Evolutionary conservation across 1,284 basidiomycete genomes (phyloP), one percentile per base, ranked within the genome.

Genomic region (Melampsora americana): DNA sequence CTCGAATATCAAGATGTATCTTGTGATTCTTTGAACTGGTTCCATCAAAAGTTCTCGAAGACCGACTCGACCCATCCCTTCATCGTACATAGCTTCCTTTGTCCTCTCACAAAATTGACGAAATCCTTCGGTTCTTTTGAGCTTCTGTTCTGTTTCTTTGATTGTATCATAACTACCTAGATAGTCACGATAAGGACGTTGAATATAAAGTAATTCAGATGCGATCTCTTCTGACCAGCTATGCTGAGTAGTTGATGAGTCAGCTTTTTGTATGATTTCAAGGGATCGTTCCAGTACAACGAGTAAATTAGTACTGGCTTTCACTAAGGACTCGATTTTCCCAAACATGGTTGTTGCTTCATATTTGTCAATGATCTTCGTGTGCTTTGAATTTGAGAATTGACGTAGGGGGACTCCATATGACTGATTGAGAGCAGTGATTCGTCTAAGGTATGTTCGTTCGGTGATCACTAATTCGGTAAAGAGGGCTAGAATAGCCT

Each of bases 21-120:
- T 87, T 0, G 96, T 95, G 79, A 99, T 93, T 35, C 96, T 90
- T 83, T 99, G 96, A n/a, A 98, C 92, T n/a, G 96, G 96, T 81
- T 99, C 96, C 89, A 98, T 97, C 59, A 99, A 86, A 59, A 99
- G 88, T 83, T 99, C 95, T 26, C 93, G 88, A 56, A 99, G 86
- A n/a, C n/a, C n/a, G n/a, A n/a, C n/a, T n/a, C n/a, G n/a, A n/a
- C n/a, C n/a, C n/a, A n/a, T n/a, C n/a, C n/a, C n/a, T n/a, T n/a
- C n/a, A n/a, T n/a, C n/a, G n/a, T n/a, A n/a, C n/a, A n/a, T n/a
- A n/a, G n/a, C n/a, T n/a, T n/a, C n/a, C n/a, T n/a, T n/a, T n/a
- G n/a, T n/a, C n/a, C n/a, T n/a, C n/a, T n/a, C n/a, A n/a, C n/a
- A n/a, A n/a, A n/a, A n/a, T n/a, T n/a, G n/a, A n/a, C n/a, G n/a